These are phyloP conservation scores for Hemisphaericaspora xylanilytica DNA, from an alignment of 1,139 yeast species.

Conservation along the genomic window DNA sequence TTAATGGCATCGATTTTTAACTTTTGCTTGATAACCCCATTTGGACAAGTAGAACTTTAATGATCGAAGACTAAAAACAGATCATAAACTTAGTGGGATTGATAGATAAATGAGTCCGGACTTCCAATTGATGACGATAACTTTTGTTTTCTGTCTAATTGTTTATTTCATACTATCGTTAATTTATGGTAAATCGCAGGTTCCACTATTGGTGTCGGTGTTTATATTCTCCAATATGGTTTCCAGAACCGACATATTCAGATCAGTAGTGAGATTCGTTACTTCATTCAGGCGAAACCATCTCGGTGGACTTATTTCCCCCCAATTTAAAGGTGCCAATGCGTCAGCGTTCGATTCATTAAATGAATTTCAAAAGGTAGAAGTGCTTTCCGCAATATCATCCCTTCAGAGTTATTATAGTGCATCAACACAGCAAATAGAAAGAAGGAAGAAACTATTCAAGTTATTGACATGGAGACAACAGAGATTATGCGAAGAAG, in stretches of 20 bases:
- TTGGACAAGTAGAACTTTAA: too few relatives aligned
- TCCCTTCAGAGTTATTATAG: slow-evolving; percentile 48
- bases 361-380: slow-evolving; percentile 23
- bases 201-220: slow-evolving; percentile 30
- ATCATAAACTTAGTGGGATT: not conserved
- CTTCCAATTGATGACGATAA: slow-evolving; percentile 7
- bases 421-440: slow-evolving; percentile 42
- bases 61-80: too few relatives aligned
- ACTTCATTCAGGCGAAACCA: not conserved
- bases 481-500: slow-evolving; percentile 49
- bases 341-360: slow-evolving; percentile 17
- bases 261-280: slow-evolving; percentile 4
- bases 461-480: slow-evolving; percentile 54
- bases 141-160: slow-evolving; percentile 5
- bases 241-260: slow-evolving; percentile 24
- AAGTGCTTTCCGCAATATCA: slow-evolving; percentile 49
- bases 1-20: too few relatives aligned
- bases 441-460: slow-evolving; percentile 44
- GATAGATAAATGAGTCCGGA: slow-evolving; percentile 1
- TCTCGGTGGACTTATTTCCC: not conserved
- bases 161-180: slow-evolving; percentile 9
- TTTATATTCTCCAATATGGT: slow-evolving; percentile 34
- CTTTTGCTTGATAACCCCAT: too few relatives aligned
- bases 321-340: slow-evolving; percentile 8
- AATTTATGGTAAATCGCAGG: slow-evolving; percentile 18